Conservation (phyloP, 768 basidiomycete species). For the Pleurotus citrinopileatus region DNA sequence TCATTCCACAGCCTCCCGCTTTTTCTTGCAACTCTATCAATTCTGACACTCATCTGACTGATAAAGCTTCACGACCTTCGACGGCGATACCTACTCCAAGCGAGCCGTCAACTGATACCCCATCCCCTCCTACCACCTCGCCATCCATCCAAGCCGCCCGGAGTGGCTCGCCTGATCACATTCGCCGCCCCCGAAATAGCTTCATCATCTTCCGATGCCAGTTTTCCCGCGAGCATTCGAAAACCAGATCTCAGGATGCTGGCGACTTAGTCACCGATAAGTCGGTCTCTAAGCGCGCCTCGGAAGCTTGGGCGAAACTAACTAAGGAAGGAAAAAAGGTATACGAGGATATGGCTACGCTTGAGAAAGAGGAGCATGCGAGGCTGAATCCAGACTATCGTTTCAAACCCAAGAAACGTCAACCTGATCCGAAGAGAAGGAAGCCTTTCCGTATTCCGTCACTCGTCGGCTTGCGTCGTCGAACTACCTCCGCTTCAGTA, state of each 20-base stretch:
- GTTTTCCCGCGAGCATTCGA: conserved; percentile 46
- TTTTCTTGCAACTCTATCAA: not conserved
- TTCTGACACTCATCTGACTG: not conserved
- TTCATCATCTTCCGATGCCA: conserved; percentile 76
- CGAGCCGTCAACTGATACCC: conserved; percentile 20
- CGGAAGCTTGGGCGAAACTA: conserved; percentile 70
- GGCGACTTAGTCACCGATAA: conserved; percentile 39
- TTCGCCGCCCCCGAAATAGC: conserved; percentile 66
- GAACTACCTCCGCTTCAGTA: conserved; percentile 2
- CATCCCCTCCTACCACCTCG: conserved; percentile 40
- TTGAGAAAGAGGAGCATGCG: conserved; percentile 56
- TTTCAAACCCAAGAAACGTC: conserved; percentile 53
- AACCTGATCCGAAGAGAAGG: conserved; percentile 17
- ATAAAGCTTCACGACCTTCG: conserved; percentile 1
- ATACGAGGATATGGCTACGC: conserved; percentile 52
- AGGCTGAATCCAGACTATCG: conserved; percentile 59
- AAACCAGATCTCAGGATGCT: conserved; percentile 31
- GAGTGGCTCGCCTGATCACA: conserved; percentile 50
- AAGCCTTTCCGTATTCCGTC: conserved; percentile 16
- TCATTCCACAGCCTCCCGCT: not conserved
- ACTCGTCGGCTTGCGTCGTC: conserved; percentile 18
- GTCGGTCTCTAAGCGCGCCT: conserved; percentile 74
- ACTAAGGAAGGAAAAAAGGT: conserved; percentile 40
- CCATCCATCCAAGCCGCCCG: conserved; percentile 29
- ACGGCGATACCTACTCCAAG: not conserved